Conservation (phyloP, 768 basidiomycete species). For the Psilocybe cyanescens region DNA sequence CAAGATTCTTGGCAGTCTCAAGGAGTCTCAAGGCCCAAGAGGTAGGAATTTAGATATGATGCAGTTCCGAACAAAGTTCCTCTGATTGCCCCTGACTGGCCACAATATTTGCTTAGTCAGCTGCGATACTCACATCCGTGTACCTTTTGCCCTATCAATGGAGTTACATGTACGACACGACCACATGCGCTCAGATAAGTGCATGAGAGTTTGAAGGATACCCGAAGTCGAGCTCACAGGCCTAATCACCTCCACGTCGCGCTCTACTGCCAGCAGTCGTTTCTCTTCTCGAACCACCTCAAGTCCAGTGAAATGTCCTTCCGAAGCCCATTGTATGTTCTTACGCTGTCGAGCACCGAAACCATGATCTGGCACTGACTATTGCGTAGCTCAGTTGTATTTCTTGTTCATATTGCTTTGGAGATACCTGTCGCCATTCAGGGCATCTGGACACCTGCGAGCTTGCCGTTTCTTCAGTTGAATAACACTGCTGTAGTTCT, state of each 20-base stretch:
- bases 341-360: neutral
- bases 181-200: constrained; percentile 2
- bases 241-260: constrained; percentile 2
- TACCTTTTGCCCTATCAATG: neutral
- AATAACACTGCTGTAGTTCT: constrained; percentile 82
- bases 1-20: too few relatives aligned
- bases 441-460: constrained; percentile 65
- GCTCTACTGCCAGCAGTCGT: neutral
- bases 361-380: neutral
- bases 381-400: constrained; percentile 51
- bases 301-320: constrained; percentile 12
- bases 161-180: neutral
- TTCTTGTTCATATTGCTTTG: constrained; percentile 79
- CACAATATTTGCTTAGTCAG: neutral
- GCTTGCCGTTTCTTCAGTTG: constrained; percentile 76
- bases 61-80: too few relatives aligned
- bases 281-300: neutral
- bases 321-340: constrained; percentile 46
- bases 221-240: neutral
- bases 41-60: too few relatives aligned
- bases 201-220: neutral
- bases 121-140: neutral
- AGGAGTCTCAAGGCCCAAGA: too few relatives aligned
- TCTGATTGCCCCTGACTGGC: too few relatives aligned
- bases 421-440: constrained; percentile 81